Conservation (phyloP, 306 rosid genomes). For the Acacia melanoxylon region DNA sequence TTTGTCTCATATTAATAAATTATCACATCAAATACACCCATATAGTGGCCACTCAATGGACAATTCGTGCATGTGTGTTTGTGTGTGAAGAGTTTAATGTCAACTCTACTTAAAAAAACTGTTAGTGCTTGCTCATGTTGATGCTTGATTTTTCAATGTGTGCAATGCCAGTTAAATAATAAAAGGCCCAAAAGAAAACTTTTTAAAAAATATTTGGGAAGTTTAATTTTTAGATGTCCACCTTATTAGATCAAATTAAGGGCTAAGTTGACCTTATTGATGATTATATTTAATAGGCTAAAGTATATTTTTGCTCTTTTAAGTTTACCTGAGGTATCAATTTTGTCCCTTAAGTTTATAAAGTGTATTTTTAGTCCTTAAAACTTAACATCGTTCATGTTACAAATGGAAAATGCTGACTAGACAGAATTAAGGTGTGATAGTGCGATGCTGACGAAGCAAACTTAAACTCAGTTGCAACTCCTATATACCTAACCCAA, state of each 20-base stretch:
- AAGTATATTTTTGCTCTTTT: too few species aligned
- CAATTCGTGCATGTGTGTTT: too few species aligned
- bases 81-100: neutral
- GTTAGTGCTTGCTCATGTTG: neutral
- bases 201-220: neutral
- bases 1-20: too few species aligned
- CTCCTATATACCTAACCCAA: too few species aligned
- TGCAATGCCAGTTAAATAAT: neutral
- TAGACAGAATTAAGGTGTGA: too few species aligned
- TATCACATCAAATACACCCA: neutral
- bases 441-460: too few species aligned
- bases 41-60: neutral
- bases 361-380: too few species aligned
- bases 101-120: neutral
- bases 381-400: too few species aligned
- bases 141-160: neutral
- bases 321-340: too few species aligned
- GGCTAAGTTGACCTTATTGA: neutral
- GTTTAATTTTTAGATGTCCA: neutral
- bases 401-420: too few species aligned
- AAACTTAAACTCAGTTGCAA: too few species aligned
- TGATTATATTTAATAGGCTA: neutral
- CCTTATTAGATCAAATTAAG: neutral
- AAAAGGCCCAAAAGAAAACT: neutral
- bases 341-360: too few species aligned